These are phyloP conservation scores for Saccharomycopsis hybrid DNA, from an alignment of 1,139 yeast species.

Conservation along the genomic window DNA sequence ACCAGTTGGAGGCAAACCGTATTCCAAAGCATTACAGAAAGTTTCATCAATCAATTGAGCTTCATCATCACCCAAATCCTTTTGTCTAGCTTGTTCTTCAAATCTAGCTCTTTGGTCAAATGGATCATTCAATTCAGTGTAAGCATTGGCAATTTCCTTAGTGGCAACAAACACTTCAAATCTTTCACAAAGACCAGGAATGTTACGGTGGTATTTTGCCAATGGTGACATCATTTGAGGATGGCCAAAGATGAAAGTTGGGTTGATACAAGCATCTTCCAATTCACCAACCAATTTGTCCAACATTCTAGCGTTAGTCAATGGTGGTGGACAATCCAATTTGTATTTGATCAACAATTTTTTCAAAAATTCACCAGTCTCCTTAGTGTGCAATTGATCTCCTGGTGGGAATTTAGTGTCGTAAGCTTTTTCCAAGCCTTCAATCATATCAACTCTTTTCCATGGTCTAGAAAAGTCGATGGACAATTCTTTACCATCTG, in stretches of 20 bases:
- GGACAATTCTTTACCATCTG: slow-evolving; percentile 64
- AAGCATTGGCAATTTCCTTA: slow-evolving; percentile 96
- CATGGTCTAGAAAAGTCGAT: slow-evolving; percentile 94
- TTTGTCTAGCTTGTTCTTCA: slow-evolving; percentile 98
- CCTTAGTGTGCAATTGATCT: slow-evolving; percentile 87
- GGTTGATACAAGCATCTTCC: slow-evolving; percentile 91
- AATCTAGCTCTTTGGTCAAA: slow-evolving; percentile 95
- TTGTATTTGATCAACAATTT: slow-evolving; percentile 70
- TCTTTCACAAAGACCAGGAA: slow-evolving; percentile 95
- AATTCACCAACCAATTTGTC: slow-evolving; percentile 95
- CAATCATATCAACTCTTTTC: slow-evolving; percentile 98
- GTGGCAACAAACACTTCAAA: slow-evolving; percentile 98
- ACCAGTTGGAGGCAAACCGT: slow-evolving; percentile 98
- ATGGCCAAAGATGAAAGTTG: slow-evolving; percentile 96
- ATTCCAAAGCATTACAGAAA: slow-evolving; percentile 95
- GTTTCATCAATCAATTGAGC: slow-evolving; percentile 95
- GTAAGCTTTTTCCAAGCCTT: slow-evolving; percentile 82
- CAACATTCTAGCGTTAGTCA: slow-evolving; percentile 97
- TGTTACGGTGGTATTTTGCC: slow-evolving; percentile 90
- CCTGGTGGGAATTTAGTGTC: slow-evolving; percentile 87
- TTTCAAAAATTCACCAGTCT: slow-evolving; percentile 87
- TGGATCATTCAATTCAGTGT: slow-evolving; percentile 98
- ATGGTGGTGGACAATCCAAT: slow-evolving; percentile 91
- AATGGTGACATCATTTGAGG: slow-evolving; percentile 99
- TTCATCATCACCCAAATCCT: slow-evolving; percentile 98